These are phyloP conservation scores for Zea luxurians DNA, from an alignment of 176 grass and related monocot genomes.

Conservation along the genomic window DNA sequence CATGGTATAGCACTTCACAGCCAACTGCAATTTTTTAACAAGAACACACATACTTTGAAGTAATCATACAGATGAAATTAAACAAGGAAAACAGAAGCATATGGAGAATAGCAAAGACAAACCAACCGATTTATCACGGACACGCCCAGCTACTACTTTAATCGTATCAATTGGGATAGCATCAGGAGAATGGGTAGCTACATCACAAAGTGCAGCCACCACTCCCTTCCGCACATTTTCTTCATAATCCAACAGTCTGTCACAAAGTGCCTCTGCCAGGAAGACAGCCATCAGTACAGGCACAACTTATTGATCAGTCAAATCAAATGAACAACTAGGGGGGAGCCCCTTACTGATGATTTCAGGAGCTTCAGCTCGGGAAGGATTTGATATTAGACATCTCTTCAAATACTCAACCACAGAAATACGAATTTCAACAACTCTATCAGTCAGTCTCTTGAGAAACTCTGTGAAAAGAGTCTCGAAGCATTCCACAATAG, in stretches of 20 bases:
- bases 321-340: constrained; percentile 23
- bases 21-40: constrained; percentile 40
- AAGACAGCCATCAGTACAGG: constrained; percentile 42
- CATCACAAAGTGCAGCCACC: constrained; percentile 85
- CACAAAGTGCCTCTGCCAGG: constrained; percentile 86
- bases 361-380: constrained; percentile 73
- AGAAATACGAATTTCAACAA: constrained; percentile 86
- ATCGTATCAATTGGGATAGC: constrained; percentile 68
- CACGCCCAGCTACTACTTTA: constrained; percentile 79
- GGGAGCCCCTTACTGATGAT: constrained; percentile 67
- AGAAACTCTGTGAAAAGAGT: constrained; percentile 82
- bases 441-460: constrained; percentile 93
- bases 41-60: constrained; percentile 32
- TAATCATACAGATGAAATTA: constrained; percentile 34
- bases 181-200: constrained; percentile 70
- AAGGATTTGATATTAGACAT: constrained; percentile 84
- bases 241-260: constrained; percentile 93
- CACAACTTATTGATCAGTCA: constrained; percentile 11
- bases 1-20: constrained; percentile 92
- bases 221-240: constrained; percentile 93
- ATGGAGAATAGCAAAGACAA: constrained; percentile 32
- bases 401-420: constrained; percentile 87
- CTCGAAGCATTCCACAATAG: constrained; percentile 85
- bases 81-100: constrained; percentile 18
- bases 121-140: constrained; percentile 98